Evolutionary conservation across 1,284 basidiomycete species (phyloP).

Genomic region (Baeospora myosura): DNA sequence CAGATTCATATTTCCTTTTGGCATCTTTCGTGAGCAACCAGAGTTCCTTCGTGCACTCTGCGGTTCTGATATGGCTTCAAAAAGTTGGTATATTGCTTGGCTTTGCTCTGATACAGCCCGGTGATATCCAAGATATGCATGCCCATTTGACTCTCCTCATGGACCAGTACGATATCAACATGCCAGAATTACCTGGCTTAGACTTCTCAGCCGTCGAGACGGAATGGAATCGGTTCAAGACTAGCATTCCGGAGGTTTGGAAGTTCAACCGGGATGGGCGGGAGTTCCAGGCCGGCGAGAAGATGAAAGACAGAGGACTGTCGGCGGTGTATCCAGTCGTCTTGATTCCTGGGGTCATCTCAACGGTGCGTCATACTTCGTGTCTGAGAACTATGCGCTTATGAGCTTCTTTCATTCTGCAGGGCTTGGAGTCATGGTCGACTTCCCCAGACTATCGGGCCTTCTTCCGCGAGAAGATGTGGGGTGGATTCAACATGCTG

Average conservation of each 20-base stretch:
- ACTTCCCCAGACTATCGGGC: slow-evolving; percentile 70
- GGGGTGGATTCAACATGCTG: slow-evolving; percentile 85
- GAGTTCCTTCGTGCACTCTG: background rate
- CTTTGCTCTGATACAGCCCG: slow-evolving; percentile 52
- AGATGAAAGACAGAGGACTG: slow-evolving; percentile 60
- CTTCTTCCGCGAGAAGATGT: slow-evolving; percentile 81
- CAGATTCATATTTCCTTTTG: slow-evolving; percentile 2
- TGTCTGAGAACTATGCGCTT: background rate
- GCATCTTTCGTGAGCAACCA: slow-evolving; percentile 1
- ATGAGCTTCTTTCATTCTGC: background rate
- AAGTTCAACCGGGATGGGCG: slow-evolving; percentile 77
- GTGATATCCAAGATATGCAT: slow-evolving; percentile 53
- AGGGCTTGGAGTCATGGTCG: slow-evolving; percentile 84
- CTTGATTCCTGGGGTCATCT: slow-evolving; percentile 74
- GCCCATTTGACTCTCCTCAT: slow-evolving; percentile 44
- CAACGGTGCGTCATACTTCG: slow-evolving; percentile 49
- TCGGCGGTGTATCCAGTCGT: slow-evolving; percentile 73
- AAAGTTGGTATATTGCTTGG: slow-evolving; percentile 61
- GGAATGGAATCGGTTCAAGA: slow-evolving; percentile 62
- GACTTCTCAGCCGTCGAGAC: slow-evolving; percentile 58
- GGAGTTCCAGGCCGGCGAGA: slow-evolving; percentile 80
- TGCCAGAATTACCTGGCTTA: slow-evolving; percentile 50
- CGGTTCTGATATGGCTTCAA: background rate
- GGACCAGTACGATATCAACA: slow-evolving; percentile 50
- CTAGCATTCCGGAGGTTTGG: slow-evolving; percentile 66